Evolutionary conservation across 1,139 yeast species (phyloP).

Genomic region (Debaryomycetaceae sp.): DNA sequence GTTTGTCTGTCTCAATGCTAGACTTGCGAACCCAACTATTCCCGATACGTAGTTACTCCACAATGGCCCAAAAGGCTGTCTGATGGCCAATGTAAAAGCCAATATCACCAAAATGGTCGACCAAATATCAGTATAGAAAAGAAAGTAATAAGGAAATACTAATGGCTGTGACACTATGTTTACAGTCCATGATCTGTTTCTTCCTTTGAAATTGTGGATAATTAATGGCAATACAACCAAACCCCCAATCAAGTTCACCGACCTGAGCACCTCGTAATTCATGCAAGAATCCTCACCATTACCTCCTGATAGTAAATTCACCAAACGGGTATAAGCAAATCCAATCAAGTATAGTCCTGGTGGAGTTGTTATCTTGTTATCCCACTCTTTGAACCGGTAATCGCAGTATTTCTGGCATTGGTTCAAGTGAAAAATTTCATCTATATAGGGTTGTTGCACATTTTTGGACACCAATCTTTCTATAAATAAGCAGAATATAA

Average conservation of each 20-base stretch:
- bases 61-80: conserved; percentile 14
- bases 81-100: conserved; percentile 36
- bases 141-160: conserved; percentile 63
- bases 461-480: conserved; percentile 15
- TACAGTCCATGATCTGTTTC: conserved; percentile 43
- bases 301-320: conserved; percentile 14
- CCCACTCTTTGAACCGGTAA: conserved; percentile 68
- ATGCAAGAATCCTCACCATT: conserved; percentile 23
- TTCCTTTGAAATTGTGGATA: conserved; percentile 20
- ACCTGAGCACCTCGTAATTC: conserved; percentile 47
- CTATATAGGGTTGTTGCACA: conserved; percentile 51
- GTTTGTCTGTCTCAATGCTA: conserved; percentile 86
- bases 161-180: conserved; percentile 65
- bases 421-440: conserved; percentile 81
- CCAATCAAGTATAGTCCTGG: conserved; percentile 86
- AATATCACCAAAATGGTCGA: conserved; percentile 64
- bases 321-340: conserved; percentile 37
- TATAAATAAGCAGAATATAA: conserved; percentile 13
- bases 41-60: conserved; percentile 31
- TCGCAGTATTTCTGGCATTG: conserved; percentile 70
- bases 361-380: conserved; percentile 91
- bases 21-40: conserved; percentile 51
- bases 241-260: conserved; percentile 66
- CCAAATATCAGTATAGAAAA: conserved; percentile 95
- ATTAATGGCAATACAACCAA: conserved; percentile 48